Base-by-base conservation (phyloP, 139 green algal genomes). In the Asterochloris erici region DNA sequence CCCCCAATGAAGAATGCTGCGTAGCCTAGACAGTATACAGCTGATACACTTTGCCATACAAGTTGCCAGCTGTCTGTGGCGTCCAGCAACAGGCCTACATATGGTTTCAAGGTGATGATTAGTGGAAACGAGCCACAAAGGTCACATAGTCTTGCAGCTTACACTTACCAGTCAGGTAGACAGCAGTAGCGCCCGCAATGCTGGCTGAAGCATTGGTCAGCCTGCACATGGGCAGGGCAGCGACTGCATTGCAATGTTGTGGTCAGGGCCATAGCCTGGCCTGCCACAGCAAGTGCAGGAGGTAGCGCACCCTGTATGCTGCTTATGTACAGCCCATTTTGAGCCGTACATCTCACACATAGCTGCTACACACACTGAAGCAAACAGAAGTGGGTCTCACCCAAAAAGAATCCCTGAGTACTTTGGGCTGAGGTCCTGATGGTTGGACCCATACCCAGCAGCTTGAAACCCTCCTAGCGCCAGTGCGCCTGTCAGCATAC, bases 391-490 rank as follows among this genome's bases (percentile, higher is more conserved):
- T 54, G 38, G 38, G 38, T 54, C 38, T 54, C 38, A 54, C 73
- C 94, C 94, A 84, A 95, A 96, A 19, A 97, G 81, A 63, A 94
- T 88, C n/a, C 86, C 85, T 4, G 89, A 90, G 78, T 93, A 93
- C 28, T 85, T 82, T 12, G 84, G 86, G 23, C 85, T 83, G 23
- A 97, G 93, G 86, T 97, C 94, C 85, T 95, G 91, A 83, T 97
- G 94, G 76, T 95, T 97, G 79, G 79, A 86, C 29, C 91, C 94
- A 77, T 96, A 95, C 16, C 94, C 94, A 11, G 88, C 91, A 10
- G 84, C 80, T 63, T 79, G 85, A 66, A 87, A 84, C 47, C 91
- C 91, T 14, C 90, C 85, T 10, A 94, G 71, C 38, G 86, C 86
- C 60, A 96, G 83, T 0, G 87, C 86, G 16, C 79, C 77, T 12